Conservation (phyloP, 805 yeast species). For the Candida palmyrensis region DNA sequence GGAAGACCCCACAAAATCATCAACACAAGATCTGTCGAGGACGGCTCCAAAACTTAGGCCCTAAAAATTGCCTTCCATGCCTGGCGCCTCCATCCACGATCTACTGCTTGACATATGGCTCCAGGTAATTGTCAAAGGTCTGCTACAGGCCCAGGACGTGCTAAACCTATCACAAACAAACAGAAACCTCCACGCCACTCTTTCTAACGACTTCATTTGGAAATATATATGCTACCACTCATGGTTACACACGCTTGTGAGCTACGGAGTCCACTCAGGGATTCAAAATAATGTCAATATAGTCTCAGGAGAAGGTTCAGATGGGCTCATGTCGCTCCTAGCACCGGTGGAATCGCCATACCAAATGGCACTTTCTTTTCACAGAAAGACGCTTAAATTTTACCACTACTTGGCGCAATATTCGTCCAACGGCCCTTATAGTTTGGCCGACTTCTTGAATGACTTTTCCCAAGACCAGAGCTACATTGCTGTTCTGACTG, state of each 20-base stretch:
- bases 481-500: too few species aligned
- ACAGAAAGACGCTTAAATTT: too few species aligned
- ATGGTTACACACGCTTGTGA: slow-evolving; percentile 5
- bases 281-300: too few species aligned
- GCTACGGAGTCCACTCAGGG: slow-evolving; percentile 5
- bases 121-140: slow-evolving; percentile 8
- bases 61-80: too few species aligned
- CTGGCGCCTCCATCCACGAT: slow-evolving; percentile 5
- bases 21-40: too few species aligned
- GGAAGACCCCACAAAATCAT: too few species aligned
- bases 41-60: too few species aligned
- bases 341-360: neutral
- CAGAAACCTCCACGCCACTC: slow-evolving; percentile 2
- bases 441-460: too few species aligned
- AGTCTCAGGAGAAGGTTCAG: neutral
- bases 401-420: too few species aligned
- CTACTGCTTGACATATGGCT: slow-evolving; percentile 15
- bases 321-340: neutral
- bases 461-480: too few species aligned
- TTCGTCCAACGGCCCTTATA: too few species aligned
- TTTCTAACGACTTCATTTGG: slow-evolving; percentile 13
- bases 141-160: slow-evolving; percentile 9
- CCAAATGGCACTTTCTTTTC: neutral
- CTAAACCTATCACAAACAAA: slow-evolving; percentile 6
- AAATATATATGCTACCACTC: slow-evolving; percentile 5